A percentile compares a stretch with the other conserved stretches of the same genome.
phyloP scores from a whole-genome alignment of 208 protist species.

The Trypanosoma platydactyli region DNA sequence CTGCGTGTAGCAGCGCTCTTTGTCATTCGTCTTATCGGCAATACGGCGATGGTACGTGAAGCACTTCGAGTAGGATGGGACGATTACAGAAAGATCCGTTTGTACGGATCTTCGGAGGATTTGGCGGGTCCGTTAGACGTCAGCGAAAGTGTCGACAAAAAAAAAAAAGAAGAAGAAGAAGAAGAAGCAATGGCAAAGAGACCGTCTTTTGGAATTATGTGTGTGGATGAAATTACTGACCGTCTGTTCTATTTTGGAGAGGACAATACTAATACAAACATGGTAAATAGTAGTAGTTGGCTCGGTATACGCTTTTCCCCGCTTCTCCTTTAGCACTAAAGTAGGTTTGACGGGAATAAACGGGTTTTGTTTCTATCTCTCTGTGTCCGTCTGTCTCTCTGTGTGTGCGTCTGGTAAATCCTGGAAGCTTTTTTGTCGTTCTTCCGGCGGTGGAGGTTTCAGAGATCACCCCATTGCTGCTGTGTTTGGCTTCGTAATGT shows the following conservation, averaged over 20 bases:
- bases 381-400: slow-evolving; percentile 5
- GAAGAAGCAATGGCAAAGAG: slow-evolving; percentile 19
- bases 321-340: slow-evolving; percentile 1
- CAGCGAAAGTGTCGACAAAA: background rate
- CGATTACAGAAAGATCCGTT: slow-evolving; percentile 76
- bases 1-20: slow-evolving; percentile 69
- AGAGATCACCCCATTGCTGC: too few species aligned
- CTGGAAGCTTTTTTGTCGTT: slow-evolving; percentile 4
- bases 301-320: slow-evolving; percentile 25
- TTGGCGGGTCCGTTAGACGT: slow-evolving; percentile 17
- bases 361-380: background rate
- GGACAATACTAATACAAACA: slow-evolving; percentile 7
- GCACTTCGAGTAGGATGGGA: slow-evolving; percentile 53
- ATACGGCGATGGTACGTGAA: slow-evolving; percentile 41
- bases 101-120: slow-evolving; percentile 57
- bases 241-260: slow-evolving; percentile 42
- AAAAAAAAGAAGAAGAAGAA: slow-evolving; percentile 30
- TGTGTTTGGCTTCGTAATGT: slow-evolving; percentile 11
- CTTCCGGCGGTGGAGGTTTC: too few species aligned
- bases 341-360: background rate
- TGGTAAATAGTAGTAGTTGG: slow-evolving; percentile 10
- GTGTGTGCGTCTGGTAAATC: background rate
- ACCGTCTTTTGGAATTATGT: slow-evolving; percentile 47
- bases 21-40: slow-evolving; percentile 70
- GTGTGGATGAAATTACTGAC: slow-evolving; percentile 66